Conservation (phyloP, 2,329 filamentous ascomycete species). For the Diaporthe longicolla region DNA sequence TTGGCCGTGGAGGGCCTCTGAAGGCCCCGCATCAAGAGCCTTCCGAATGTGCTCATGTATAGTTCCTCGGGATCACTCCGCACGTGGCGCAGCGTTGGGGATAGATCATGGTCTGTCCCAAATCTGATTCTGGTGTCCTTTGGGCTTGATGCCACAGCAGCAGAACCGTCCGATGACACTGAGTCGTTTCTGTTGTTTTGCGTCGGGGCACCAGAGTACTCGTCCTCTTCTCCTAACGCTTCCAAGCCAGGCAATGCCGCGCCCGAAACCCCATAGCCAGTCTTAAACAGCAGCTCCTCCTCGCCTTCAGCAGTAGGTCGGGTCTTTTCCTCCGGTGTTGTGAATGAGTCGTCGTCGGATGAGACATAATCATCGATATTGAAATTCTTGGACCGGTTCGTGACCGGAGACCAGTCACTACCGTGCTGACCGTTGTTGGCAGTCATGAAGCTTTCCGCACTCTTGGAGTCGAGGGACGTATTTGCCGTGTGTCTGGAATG, state of each 20-base stretch:
- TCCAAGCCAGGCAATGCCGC: constrained; percentile 54
- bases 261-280: constrained; percentile 53
- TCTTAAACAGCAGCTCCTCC: constrained; percentile 55
- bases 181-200: not conserved
- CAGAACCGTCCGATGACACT: constrained; percentile 23
- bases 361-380: constrained; percentile 58
- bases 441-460: constrained; percentile 41
- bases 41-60: constrained; percentile 29
- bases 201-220: not conserved
- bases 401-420: constrained; percentile 39
- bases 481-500: constrained; percentile 60
- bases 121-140: constrained; percentile 28
- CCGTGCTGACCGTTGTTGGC: constrained; percentile 38
- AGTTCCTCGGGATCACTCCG: not conserved
- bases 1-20: not conserved
- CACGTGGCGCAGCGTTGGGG: constrained; percentile 20
- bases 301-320: constrained; percentile 50
- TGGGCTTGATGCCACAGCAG: constrained; percentile 18
- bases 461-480: constrained; percentile 59
- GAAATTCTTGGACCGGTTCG: constrained; percentile 45
- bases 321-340: constrained; percentile 27
- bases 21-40: constrained; percentile 1
- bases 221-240: constrained; percentile 41
- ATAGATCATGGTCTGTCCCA: not conserved
- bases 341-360: constrained; percentile 55